phyloP scores from a whole-genome alignment of 1,139 yeast species.

The Kluyveromyces marxianus region DNA sequence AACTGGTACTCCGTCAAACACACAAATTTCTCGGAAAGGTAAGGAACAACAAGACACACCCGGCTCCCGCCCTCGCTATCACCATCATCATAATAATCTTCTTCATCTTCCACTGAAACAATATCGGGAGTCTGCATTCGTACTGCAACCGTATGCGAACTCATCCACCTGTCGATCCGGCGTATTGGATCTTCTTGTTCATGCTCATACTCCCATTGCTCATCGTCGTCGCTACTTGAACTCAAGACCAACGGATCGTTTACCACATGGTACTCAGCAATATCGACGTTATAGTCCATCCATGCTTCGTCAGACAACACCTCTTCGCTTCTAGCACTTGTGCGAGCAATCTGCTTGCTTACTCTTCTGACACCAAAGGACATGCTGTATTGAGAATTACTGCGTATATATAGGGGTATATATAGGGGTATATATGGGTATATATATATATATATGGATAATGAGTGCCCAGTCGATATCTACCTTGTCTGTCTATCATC shows the following conservation, averaged over 20 bases:
- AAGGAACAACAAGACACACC: conserved; percentile 1
- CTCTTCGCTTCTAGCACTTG: conserved; percentile 4
- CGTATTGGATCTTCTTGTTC: conserved; percentile 2
- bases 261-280: conserved; percentile 5
- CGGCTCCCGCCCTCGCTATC: not conserved
- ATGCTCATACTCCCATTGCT: not conserved
- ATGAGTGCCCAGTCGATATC: no score
- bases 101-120: conserved; percentile 1
- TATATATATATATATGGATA: no score
- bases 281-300: conserved; percentile 2
- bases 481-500: no score
- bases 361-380: conserved; percentile 5
- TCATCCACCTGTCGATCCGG: conserved; percentile 5
- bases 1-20: conserved; percentile 3
- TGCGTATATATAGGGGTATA: no score
- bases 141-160: not conserved
- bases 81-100: not conserved
- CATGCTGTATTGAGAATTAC: not conserved
- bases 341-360: conserved; percentile 1
- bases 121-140: conserved; percentile 3
- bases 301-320: conserved; percentile 4
- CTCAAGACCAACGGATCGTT: conserved; percentile 6
- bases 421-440: no score
- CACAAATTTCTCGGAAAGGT: conserved; percentile 1
- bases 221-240: conserved; percentile 4